Evolutionary conservation across 1,284 basidiomycete genomes (phyloP).

Genomic region (Moesziomyces sp.): DNA sequence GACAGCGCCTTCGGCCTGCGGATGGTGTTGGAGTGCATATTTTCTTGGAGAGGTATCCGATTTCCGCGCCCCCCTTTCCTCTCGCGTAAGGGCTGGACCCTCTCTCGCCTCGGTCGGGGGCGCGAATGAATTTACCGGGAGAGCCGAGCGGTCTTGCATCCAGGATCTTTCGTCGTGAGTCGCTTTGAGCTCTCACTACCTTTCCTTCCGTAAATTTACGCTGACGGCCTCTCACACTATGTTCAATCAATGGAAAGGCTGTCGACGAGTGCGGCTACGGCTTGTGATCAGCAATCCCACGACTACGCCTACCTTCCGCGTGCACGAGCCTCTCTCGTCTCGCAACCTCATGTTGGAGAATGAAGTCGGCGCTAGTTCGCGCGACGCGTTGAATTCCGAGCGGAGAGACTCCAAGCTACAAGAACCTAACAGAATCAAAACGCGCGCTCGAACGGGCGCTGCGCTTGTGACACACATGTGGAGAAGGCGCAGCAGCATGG

Average conservation of each 20-base stretch:
- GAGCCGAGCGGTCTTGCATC: too few relatives aligned
- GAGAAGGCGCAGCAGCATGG: slow-evolving; percentile 18
- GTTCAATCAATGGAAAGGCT: too few relatives aligned
- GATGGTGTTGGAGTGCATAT: background rate
- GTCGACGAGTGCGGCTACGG: too few relatives aligned
- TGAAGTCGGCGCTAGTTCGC: background rate
- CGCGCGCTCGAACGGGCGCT: too few relatives aligned
- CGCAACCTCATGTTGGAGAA: too few relatives aligned
- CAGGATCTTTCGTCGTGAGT: too few relatives aligned
- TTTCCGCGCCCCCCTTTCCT: too few relatives aligned
- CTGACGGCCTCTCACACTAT: too few relatives aligned
- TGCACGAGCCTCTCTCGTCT: slow-evolving; percentile 9
- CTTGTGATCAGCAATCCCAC: too few relatives aligned
- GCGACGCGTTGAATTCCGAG: slow-evolving; percentile 23
- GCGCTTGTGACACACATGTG: slow-evolving; percentile 7
- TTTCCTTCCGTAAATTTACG: too few relatives aligned
- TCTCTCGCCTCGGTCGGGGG: background rate
- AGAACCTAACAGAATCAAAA: background rate
- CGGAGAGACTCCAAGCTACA: background rate
- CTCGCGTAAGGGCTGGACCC: background rate
- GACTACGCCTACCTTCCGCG: background rate
- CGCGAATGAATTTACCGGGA: background rate
- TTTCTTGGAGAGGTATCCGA: background rate
- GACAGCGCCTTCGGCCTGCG: background rate
- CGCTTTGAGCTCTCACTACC: too few relatives aligned